phyloP scores from a whole-genome alignment of 2,329 filamentous ascomycete species.

The Monosporascus sp. region DNA sequence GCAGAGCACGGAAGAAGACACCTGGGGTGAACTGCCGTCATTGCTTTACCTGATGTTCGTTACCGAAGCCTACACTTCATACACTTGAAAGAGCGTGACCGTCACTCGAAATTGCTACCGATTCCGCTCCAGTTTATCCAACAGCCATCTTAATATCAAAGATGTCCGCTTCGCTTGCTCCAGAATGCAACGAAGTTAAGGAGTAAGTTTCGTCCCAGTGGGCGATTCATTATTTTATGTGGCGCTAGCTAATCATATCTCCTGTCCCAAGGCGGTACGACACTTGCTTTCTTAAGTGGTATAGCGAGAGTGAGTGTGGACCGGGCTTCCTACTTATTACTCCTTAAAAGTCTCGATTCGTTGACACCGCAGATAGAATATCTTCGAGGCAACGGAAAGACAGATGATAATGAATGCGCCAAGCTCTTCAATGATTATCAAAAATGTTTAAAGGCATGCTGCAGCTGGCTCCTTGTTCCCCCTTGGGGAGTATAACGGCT shows the following conservation, averaged over 20 bases:
- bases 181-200: conserved; percentile 93
- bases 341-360: not conserved
- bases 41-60: too few species aligned
- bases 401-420: conserved; percentile 74
- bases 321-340: conserved; percentile 11
- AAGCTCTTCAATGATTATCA: conserved; percentile 85
- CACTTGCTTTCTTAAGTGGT: conserved; percentile 98
- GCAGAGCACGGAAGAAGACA: too few species aligned
- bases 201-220: conserved; percentile 56
- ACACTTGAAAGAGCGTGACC: not conserved
- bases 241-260: conserved; percentile 4
- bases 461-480: conserved; percentile 2
- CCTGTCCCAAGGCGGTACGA: conserved; percentile 70
- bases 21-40: too few species aligned
- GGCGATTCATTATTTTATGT: conserved; percentile 3
- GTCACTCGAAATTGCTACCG: too few species aligned
- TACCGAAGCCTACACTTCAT: not conserved
- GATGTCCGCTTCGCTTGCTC: conserved; percentile 93
- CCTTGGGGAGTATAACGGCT: not conserved
- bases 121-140: too few species aligned
- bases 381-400: conserved; percentile 74
- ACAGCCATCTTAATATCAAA: not conserved
- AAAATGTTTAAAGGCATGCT: conserved; percentile 70
- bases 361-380: conserved; percentile 59
- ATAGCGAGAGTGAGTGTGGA: conserved; percentile 79